Evolutionary conservation across 495 filamentous ascomycete species (phyloP).

Genomic region (Aspergillus ellipticus): DNA sequence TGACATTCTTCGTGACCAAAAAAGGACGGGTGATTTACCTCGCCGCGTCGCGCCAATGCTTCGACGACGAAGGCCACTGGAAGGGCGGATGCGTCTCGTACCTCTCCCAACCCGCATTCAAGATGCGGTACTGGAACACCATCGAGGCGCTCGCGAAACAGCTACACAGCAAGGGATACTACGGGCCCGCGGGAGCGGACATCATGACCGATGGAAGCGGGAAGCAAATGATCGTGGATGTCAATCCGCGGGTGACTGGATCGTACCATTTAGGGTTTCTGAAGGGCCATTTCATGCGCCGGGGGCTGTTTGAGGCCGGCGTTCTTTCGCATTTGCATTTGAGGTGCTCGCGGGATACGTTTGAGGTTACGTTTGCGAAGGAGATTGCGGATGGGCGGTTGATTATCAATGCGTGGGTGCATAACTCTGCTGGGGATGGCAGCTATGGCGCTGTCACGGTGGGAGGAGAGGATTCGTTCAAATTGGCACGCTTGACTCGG

Average conservation of each 20-base stretch:
- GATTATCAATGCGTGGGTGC: conserved; percentile 4
- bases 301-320: conserved; percentile 3
- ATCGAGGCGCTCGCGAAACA: background rate
- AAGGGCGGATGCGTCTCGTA: conserved; percentile 5
- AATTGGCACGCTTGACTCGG: background rate
- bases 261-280: conserved; percentile 9
- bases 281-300: conserved; percentile 1
- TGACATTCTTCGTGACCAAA: conserved; percentile 10
- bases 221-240: conserved; percentile 5
- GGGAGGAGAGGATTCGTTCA: background rate
- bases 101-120: background rate
- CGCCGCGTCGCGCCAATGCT: background rate
- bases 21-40: background rate
- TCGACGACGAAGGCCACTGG: conserved; percentile 4
- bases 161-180: conserved; percentile 5
- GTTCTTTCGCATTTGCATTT: background rate
- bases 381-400: background rate
- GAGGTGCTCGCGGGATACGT: background rate
- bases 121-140: background rate
- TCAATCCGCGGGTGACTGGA: conserved; percentile 12
- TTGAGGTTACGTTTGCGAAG: background rate
- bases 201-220: conserved; percentile 1
- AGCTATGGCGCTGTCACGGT: conserved; percentile 1
- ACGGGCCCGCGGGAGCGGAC: conserved; percentile 7
- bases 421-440: background rate